Base-by-base conservation (phyloP, 257 asterid genomes). In the Lantana camara region DNA sequence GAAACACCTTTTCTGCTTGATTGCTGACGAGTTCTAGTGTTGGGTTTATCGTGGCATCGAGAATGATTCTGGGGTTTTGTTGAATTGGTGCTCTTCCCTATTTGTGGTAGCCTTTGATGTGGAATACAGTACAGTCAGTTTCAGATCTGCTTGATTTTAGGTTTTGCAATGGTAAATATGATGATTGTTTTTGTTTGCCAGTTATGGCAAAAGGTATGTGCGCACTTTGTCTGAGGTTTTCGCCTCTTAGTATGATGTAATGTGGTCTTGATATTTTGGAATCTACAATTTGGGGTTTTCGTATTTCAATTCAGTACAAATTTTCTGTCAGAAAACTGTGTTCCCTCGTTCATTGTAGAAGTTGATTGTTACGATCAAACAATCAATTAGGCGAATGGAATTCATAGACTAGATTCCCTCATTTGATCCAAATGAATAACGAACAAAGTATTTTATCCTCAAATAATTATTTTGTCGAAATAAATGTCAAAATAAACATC, bases 31-130 rank as follows among this genome's bases (percentile, higher is more conserved):
- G 2, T 49, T 46, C 54, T 34, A 45, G 13, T 58, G 7, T 19
- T 44, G 7, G 38, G 41, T 41, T 27, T 23, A 12, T 15, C 15
- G n/a, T 24, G 48, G 20, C 51, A 5, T 48, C 27, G 23, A 38
- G 29, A n/a, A 15, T 53, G 10, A 22, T 61, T 32, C 21, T 61
- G 63, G n/a, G 77, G 53, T 49, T 57, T 27, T 73, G 17, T 29
- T 52, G 35, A 49, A 64, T 38, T 40, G 20, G 35, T 58, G 2
- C 34, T 19, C 7, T 21, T 37, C 20, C 48, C 16, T 14, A 19
- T 14, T 38, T 7, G 11, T 58, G 32, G 19, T 15, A 34, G 12
- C 19, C 47, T 58, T 17, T 60, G 38, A 23, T 60, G 5, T 2
- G 14, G 68, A 46, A 24, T 62, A 47, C 24, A 46, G 34, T 17